These are phyloP conservation scores for Trichosporon coremiiforme DNA, from an alignment of 1,284 basidiomycete species.

Conservation along the genomic window DNA sequence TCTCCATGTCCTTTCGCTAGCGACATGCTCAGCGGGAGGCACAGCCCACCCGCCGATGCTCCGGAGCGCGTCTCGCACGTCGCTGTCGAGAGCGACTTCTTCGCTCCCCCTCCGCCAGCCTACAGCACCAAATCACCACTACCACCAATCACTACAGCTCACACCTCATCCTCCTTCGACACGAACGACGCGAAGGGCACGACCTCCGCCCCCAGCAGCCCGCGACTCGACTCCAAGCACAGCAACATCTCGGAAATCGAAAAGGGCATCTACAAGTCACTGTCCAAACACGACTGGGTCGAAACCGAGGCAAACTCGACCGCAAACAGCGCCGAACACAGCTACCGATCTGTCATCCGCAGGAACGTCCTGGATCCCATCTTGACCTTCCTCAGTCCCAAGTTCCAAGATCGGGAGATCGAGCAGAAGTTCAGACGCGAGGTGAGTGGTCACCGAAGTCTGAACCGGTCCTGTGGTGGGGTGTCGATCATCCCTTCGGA, in stretches of 20 bases:
- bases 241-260: background rate
- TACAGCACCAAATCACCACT: background rate
- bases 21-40: background rate
- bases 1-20: background rate
- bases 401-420: conserved; percentile 48
- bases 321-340: background rate
- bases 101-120: background rate
- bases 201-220: background rate
- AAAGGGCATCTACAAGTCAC: background rate
- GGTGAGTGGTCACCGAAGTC: conserved; percentile 34
- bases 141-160: background rate
- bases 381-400: conserved; percentile 23
- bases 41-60: background rate
- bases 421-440: conserved; percentile 49
- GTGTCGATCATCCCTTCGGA: background rate
- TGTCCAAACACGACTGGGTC: background rate
- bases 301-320: background rate
- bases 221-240: background rate
- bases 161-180: background rate
- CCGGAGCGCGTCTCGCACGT: conserved; percentile 9
- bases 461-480: background rate
- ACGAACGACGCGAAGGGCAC: background rate
- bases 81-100: conserved; percentile 14
- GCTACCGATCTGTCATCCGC: background rate
- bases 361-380: background rate